phyloP scores from a whole-genome alignment of 139 green algal genomes.

The Coelastrella sp. region DNA sequence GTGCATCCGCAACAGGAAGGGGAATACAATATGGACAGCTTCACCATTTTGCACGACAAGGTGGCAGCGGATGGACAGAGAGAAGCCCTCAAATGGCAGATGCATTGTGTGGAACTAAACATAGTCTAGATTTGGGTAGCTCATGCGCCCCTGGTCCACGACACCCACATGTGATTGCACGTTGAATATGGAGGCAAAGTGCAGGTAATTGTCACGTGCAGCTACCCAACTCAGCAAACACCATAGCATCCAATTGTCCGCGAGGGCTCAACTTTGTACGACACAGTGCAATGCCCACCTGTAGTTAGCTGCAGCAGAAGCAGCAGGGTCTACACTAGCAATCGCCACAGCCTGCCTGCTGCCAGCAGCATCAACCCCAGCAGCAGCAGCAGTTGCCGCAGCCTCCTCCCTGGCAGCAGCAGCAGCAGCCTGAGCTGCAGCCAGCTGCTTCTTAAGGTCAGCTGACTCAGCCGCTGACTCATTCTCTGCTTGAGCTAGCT shows the following conservation, averaged over 20 bases:
- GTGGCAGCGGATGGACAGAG: too few relatives aligned
- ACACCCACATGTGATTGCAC: too few relatives aligned
- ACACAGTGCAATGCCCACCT: not conserved
- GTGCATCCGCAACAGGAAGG: too few relatives aligned
- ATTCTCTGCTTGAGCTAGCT: slow-evolving; percentile 11
- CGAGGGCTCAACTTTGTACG: too few relatives aligned
- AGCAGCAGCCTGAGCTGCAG: not conserved
- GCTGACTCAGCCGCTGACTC: slow-evolving; percentile 21
- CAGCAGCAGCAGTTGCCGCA: not conserved
- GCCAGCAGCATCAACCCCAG: not conserved
- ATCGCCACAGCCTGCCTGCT: not conserved
- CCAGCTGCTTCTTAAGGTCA: not conserved
- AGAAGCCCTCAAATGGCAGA: too few relatives aligned
- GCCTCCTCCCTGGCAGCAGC: slow-evolving; percentile 15
- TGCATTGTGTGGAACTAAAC: too few relatives aligned
- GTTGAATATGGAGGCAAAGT: not conserved
- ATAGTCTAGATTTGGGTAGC: too few relatives aligned
- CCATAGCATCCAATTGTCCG: too few relatives aligned
- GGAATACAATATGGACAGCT: too few relatives aligned
- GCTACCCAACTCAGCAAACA: too few relatives aligned
- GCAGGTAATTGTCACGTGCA: not conserved
- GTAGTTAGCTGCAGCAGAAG: slow-evolving; percentile 5
- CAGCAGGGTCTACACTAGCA: slow-evolving; percentile 2
- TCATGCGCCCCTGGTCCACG: too few relatives aligned
- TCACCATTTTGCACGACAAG: too few relatives aligned